Base-by-base conservation (phyloP, 495 filamentous ascomycete genomes). In the Pseudotulostoma volvatum region DNA sequence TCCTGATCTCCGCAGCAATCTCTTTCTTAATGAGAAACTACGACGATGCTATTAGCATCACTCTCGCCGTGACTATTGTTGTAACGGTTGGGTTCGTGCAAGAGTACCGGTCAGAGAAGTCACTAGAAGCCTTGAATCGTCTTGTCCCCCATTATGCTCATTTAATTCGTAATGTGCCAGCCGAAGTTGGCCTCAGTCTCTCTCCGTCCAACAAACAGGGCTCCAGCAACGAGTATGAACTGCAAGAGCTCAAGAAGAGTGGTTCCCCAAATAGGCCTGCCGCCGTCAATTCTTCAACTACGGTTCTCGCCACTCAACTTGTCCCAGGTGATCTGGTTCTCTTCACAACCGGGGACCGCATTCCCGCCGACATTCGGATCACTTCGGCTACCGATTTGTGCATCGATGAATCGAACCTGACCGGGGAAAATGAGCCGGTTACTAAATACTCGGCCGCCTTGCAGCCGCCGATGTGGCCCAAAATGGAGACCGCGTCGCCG, bases 31-130 rank as follows among this genome's bases (percentile, higher is more conserved):
- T 99, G 70, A 87, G 90, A 18, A 96, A 99, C 52, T 75, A 78
- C 60, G 87, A 95, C 46, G 90, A 99, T 64, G 92, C 92, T 3
- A 63, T 96, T 48, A 95, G 87, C 57, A 99, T 99, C 49, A 65
- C 88, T 1, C 71, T 93, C 21, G 90, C 90, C 1, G 90, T 99
- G 4, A 90, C 85, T 33, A 96, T 99, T 51, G 90, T 99, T 13
- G 86, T 96, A 28, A 81, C 81, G 1, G 90, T 96, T 37, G 90
- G 85, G 8, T 99, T 99, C 50, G 73, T 96, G 40, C 90, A 99
- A 53, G 90, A 99, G 57, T 96, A 95, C 54, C 73, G 92, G 41
- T 95, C 88, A 31, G 92, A 99, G 54, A 93, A 96, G 59, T 94
- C 87, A 1, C 73, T 99, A 51, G 90, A 96, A 56, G 90, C 90